Evolutionary conservation across 208 protist genomes (phyloP).

Genomic region (Trichomonas tenax): DNA sequence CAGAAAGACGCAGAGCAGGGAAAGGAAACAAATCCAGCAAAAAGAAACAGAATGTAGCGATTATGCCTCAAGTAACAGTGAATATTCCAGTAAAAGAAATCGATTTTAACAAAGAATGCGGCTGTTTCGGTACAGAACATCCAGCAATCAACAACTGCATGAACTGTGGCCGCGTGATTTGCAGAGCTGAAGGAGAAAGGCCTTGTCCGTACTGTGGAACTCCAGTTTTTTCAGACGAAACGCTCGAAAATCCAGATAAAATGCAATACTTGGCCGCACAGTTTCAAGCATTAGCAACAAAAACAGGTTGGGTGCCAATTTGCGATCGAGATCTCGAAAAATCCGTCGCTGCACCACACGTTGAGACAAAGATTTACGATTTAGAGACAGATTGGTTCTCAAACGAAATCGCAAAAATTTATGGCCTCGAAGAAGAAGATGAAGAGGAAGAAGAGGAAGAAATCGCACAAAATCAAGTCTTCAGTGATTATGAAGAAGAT

Average conservation of each 20-base stretch:
- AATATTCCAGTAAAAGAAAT: background rate
- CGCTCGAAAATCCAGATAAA: background rate
- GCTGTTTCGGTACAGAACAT: background rate
- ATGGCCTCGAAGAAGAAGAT: background rate
- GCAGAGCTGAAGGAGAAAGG: background rate
- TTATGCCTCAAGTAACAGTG: background rate
- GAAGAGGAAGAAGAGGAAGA: background rate
- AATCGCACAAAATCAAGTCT: background rate
- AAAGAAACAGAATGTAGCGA: background rate
- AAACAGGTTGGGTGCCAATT: background rate
- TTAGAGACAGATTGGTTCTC: slow-evolving; percentile 8
- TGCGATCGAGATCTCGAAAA: background rate
- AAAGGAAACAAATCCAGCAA: background rate
- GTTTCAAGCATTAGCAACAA: background rate
- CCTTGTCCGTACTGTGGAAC: slow-evolving; percentile 7
- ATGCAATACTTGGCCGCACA: background rate
- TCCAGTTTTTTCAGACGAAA: slow-evolving; percentile 14
- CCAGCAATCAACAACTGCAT: background rate
- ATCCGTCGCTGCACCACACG: background rate
- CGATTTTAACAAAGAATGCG: slow-evolving; percentile 7
- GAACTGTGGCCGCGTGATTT: background rate
- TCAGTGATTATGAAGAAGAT: background rate
- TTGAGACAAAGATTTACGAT: background rate
- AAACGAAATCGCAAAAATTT: background rate
- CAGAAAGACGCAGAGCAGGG: background rate